Conservation (phyloP, 805 yeast species). For the Lipomyces starkeyi region DNA sequence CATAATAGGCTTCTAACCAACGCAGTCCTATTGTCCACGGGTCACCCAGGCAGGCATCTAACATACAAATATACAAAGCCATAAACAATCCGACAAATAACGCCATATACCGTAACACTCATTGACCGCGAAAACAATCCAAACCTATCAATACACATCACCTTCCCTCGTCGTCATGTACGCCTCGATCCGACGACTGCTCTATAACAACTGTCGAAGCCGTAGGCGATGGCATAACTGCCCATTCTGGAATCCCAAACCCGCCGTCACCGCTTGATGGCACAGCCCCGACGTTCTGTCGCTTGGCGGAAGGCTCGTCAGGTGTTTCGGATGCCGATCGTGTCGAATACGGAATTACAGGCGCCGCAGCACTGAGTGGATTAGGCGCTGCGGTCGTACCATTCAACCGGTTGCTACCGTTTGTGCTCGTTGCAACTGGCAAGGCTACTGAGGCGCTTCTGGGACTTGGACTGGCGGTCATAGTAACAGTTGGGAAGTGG, state of each 20-base stretch:
- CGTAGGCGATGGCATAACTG: neutral
- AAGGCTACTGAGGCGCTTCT: neutral
- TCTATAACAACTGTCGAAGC: conserved; percentile 1
- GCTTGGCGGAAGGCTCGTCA: conserved; percentile 1
- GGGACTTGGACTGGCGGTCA: neutral
- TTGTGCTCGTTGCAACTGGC: neutral
- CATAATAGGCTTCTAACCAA: too few relatives aligned
- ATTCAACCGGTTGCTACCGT: neutral
- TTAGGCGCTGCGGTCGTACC: neutral
- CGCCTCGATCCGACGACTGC: neutral
- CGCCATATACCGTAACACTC: neutral
- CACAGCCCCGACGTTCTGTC: neutral
- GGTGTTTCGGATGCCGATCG: neutral
- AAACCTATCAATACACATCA: neutral
- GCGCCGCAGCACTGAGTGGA: neutral
- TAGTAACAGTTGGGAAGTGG: neutral
- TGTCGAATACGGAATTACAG: neutral
- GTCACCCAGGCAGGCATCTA: neutral
- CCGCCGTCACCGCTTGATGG: neutral
- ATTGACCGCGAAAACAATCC: neutral
- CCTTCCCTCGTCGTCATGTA: neutral
- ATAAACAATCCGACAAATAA: neutral
- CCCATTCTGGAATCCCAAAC: neutral
- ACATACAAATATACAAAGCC: neutral
- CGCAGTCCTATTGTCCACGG: too few relatives aligned